Evolutionary conservation across 305 asterid species (phyloP), one percentile per base, ranked within the genome.

Genomic region (Solanum hybrid): DNA sequence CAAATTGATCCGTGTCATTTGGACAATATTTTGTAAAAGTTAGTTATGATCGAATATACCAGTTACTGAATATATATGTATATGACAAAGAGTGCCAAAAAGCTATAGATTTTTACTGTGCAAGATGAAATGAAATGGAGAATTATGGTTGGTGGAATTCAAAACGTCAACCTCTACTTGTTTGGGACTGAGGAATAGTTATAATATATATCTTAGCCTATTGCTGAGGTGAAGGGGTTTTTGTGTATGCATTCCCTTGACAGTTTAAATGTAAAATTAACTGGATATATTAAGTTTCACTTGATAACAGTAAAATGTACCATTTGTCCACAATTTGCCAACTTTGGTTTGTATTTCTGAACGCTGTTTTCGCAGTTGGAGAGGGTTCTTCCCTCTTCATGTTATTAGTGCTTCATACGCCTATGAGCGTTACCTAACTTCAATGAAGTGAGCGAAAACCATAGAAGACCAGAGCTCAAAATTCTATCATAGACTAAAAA

Each of bases 31-130:
- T 26, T 38, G 24, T 51, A 84, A 31, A 45, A 45, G 73, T 5
- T 24, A n/a, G 71, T 0, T 84, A 17, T 29, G 37, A 84, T 45
- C 19, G 2, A 15, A 29, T 82, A 45, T 40, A 86, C 77, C 98
- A 96, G 89, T 94, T 95, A 88, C 91, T 95, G 95, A 60, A 60
- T 60, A 60, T 19, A 19, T 56, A 51, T 94, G 84, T 89, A 91
- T n/a, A 91, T 17, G 42, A 84, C 51, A 31, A 51, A 31, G 24
- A 51, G 31, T 51, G 19, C 2, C 40, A 84, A 51, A 29, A 51
- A 19, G 17, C 73, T 29, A 8, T 81, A 40, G 72, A 42, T 26
- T 27, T 34, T 34, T 9, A 17, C 12, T 76, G 26, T 76, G 42
- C 81, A 32, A 32, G 26, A 76, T 76, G 27, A 31, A 31, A 19